phyloP scores from a whole-genome alignment of 169 alveolate species.

The Perkinsus olseni region DNA sequence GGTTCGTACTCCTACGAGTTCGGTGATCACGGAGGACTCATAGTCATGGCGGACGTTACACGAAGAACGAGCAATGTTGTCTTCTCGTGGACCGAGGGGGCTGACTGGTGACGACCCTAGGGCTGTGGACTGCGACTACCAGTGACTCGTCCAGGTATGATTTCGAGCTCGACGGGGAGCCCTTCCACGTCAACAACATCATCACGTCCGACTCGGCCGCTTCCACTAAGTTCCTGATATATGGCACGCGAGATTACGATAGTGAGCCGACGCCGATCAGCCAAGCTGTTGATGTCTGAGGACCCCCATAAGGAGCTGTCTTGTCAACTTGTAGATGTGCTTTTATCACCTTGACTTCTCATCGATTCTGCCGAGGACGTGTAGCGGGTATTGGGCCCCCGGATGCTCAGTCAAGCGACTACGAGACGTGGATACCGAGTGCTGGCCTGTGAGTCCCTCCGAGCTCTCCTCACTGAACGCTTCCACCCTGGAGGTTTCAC shows the following conservation, averaged over 20 bases:
- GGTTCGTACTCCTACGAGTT: conserved; percentile 89
- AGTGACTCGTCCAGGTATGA: conserved; percentile 29
- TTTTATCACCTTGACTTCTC: conserved; percentile 79
- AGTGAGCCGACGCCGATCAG: background rate
- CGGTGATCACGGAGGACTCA: conserved; percentile 91
- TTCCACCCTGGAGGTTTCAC: too few relatives aligned
- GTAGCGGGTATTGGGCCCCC: conserved; percentile 80
- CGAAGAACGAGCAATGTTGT: conserved; percentile 68
- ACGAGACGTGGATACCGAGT: conserved; percentile 87
- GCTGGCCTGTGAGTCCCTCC: conserved; percentile 33
- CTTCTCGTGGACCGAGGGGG: conserved; percentile 83
- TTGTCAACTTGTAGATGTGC: conserved; percentile 62
- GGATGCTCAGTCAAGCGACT: conserved; percentile 78
- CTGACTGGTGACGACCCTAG: conserved; percentile 60
- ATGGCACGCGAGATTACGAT: conserved; percentile 63
- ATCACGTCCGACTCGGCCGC: conserved; percentile 83
- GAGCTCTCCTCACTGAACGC: conserved; percentile 41
- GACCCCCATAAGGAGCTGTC: background rate
- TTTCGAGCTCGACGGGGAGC: conserved; percentile 57
- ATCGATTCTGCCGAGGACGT: conserved; percentile 74
- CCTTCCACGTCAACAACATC: conserved; percentile 76
- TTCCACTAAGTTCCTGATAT: conserved; percentile 74
- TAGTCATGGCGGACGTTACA: conserved; percentile 83
- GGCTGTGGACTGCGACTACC: background rate
- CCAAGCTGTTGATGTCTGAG: too few relatives aligned